phyloP scores from a whole-genome alignment of 768 basidiomycete genomes.

The Naganishia vaughanmartiniae region DNA sequence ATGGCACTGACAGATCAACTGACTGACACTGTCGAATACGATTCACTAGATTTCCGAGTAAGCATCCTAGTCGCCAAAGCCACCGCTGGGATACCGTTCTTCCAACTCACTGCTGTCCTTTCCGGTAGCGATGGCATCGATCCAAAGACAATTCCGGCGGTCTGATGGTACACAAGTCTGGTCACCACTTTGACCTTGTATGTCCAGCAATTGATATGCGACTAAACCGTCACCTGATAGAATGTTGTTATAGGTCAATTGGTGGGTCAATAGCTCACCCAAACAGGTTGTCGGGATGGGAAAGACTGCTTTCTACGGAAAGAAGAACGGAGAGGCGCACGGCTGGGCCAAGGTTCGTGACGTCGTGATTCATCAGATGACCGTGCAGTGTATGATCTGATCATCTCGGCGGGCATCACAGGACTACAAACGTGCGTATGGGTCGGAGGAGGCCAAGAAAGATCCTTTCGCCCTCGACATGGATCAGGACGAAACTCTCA shows the following conservation, averaged over 20 bases:
- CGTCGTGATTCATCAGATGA: not conserved
- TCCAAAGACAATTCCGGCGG: constrained; percentile 55
- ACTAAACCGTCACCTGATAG: not conserved
- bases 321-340: constrained; percentile 55
- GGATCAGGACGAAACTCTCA: constrained; percentile 55
- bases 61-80: not conserved
- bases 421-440: constrained; percentile 56
- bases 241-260: constrained; percentile 52
- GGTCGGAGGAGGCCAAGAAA: constrained; percentile 54
- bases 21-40: too few relatives aligned
- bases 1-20: too few relatives aligned
- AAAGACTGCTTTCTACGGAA: constrained; percentile 57
- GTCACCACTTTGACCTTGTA: constrained; percentile 58
- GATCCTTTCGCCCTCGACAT: constrained; percentile 60
- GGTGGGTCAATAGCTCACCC: constrained; percentile 59
- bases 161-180: constrained; percentile 57
- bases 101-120: constrained; percentile 32
- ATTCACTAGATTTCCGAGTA: not conserved
- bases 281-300: constrained; percentile 58
- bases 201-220: not conserved
- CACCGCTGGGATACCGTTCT: not conserved
- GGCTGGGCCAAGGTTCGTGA: constrained; percentile 54
- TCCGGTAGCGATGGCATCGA: constrained; percentile 23
- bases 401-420: not conserved
- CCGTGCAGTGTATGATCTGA: not conserved